phyloP scores from a whole-genome alignment of 2,329 filamentous ascomycete genomes.

The Claviceps cyperi region DNA sequence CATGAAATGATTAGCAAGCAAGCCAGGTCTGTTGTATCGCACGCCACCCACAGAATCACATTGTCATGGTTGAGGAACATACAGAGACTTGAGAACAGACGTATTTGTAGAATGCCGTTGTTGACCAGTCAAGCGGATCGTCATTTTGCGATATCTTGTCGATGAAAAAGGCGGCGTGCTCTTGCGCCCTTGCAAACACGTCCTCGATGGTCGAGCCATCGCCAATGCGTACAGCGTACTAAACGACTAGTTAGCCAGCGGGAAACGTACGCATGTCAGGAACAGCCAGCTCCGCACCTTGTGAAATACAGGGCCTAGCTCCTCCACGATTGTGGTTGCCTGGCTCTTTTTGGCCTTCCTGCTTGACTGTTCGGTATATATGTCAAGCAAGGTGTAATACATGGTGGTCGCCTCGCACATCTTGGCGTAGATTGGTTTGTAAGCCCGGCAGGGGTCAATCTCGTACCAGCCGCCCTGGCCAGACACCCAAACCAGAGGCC shows the following conservation, averaged over 20 bases:
- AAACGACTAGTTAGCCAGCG: background rate
- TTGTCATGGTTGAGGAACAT: slow-evolving; percentile 8
- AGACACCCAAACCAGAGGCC: slow-evolving; percentile 48
- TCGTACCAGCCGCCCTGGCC: slow-evolving; percentile 51
- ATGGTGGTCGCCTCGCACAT: slow-evolving; percentile 50
- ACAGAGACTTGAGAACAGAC: slow-evolving; percentile 27
- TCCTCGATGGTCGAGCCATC: slow-evolving; percentile 38
- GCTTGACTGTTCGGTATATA: slow-evolving; percentile 28
- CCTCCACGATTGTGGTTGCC: slow-evolving; percentile 16
- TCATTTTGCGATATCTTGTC: slow-evolving; percentile 33
- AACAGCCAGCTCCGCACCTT: slow-evolving; percentile 5
- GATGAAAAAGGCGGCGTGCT: slow-evolving; percentile 37
- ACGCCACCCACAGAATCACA: background rate
- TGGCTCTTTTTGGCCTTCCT: slow-evolving; percentile 16
- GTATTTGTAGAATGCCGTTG: slow-evolving; percentile 35
- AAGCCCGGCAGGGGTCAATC: slow-evolving; percentile 43
- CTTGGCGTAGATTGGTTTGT: slow-evolving; percentile 38
- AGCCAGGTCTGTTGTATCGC: too few relatives aligned
- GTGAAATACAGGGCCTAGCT: slow-evolving; percentile 19
- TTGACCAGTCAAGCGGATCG: slow-evolving; percentile 24
- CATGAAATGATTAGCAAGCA: slow-evolving; percentile 1
- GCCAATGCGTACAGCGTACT: slow-evolving; percentile 38
- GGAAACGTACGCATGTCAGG: background rate
- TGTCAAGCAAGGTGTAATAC: slow-evolving; percentile 47
- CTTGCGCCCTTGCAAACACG: slow-evolving; percentile 28